phyloP scores from a whole-genome alignment of 2,329 filamentous ascomycete species.

The Claviceps quebecensis region DNA sequence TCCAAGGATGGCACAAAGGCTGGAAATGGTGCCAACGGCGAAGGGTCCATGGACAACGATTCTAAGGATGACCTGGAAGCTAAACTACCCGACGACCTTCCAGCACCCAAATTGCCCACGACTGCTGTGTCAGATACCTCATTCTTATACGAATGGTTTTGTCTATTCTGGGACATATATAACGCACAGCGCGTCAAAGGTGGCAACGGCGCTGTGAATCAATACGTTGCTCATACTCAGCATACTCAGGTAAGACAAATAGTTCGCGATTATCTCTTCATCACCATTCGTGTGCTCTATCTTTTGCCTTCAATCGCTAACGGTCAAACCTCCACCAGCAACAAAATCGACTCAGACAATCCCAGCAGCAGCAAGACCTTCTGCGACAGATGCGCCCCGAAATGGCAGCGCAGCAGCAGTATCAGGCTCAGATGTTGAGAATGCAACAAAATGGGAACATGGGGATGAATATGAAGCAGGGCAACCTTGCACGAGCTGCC shows the following conservation, averaged over 20 bases:
- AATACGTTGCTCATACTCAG: constrained; percentile 74
- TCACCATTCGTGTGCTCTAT: background rate
- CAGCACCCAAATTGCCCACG: constrained; percentile 54
- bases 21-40: constrained; percentile 54
- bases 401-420: constrained; percentile 40
- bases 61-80: constrained; percentile 60
- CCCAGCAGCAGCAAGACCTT: constrained; percentile 59
- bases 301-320: constrained; percentile 1
- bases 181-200: constrained; percentile 63
- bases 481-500: constrained; percentile 55
- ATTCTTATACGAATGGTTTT: constrained; percentile 97
- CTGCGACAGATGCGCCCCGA: constrained; percentile 57
- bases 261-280: background rate
- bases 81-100: constrained; percentile 69
- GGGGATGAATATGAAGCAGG: constrained; percentile 44
- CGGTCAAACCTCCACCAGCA: constrained; percentile 26
- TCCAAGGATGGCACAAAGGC: constrained; percentile 59
- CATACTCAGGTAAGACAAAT: constrained; percentile 58
- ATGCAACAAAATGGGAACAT: constrained; percentile 46
- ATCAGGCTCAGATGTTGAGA: constrained; percentile 52
- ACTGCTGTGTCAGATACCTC: constrained; percentile 53
- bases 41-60: constrained; percentile 72
- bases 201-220: constrained; percentile 47
- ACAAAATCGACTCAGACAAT: constrained; percentile 57
- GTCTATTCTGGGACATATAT: constrained; percentile 93